Evolutionary conservation across 2,329 filamentous ascomycete species (phyloP).

Genomic region (Phaeosphaeria sp.): DNA sequence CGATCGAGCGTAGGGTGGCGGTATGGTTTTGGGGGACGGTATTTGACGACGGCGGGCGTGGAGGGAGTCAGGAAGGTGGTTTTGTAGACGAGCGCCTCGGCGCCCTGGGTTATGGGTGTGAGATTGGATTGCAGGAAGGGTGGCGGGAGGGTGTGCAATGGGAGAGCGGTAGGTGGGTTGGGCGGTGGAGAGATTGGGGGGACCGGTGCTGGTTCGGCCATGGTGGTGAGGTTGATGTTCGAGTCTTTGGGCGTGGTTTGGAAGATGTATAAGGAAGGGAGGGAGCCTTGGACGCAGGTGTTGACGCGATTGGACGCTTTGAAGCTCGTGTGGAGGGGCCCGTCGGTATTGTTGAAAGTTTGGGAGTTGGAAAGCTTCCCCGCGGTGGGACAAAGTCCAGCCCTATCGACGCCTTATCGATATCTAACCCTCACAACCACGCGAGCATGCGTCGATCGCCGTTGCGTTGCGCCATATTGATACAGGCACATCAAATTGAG

Average conservation of each 20-base stretch:
- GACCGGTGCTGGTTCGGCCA: conserved; percentile 21
- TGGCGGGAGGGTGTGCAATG: conserved; percentile 34
- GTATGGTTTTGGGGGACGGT: conserved; percentile 90
- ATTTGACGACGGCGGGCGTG: conserved; percentile 81
- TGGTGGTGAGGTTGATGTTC: neutral
- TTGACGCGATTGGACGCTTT: neutral
- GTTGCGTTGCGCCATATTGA: conserved; percentile 5
- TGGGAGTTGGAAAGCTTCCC: conserved; percentile 11
- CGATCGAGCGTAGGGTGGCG: conserved; percentile 88
- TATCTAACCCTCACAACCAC: conserved; percentile 19
- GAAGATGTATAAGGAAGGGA: too few relatives aligned
- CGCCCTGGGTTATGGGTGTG: conserved; percentile 85
- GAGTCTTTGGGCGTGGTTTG: too few relatives aligned
- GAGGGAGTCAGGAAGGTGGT: conserved; percentile 76
- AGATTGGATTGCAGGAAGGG: conserved; percentile 63
- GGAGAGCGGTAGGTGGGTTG: conserved; percentile 24
- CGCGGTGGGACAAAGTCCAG: conserved; percentile 13
- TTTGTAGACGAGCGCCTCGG: conserved; percentile 92
- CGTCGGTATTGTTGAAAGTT: neutral
- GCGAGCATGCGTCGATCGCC: conserved; percentile 18
- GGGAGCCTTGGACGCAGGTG: too few relatives aligned
- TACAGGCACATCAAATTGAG: neutral
- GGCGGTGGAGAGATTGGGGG: conserved; percentile 27
- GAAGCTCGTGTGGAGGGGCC: neutral
- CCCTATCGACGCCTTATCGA: conserved; percentile 20